Evolutionary conservation across 331 rosid species (phyloP), one percentile per base, ranked within the genome.

Genomic region (Prunus yedoensis): DNA sequence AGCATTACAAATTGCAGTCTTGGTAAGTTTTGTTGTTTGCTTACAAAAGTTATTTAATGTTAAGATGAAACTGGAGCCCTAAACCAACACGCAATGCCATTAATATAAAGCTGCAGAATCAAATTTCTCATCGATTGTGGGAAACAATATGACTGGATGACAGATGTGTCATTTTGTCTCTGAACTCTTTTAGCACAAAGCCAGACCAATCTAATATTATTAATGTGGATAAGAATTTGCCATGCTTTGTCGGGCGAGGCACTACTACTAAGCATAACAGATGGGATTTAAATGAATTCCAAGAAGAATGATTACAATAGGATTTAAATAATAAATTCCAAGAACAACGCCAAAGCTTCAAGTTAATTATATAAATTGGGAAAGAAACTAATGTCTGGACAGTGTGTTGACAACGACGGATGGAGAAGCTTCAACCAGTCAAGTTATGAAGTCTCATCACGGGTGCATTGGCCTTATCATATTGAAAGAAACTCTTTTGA

Each of bases 141-240:
- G 2, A 1, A 38, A 4, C 20, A 17, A 52, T 15, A 2, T 52
- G 54, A 66, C 71, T 12, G 21, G 10, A 56, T 20, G 21, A 23
- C 53, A 47, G 15, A 21, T 8, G 52, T 52, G 43, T 32, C 25
- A 30, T 27, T 47, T 54, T 15, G 56, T 18, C 14, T 45, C 8
- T 59, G 46, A 45, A 60, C 17, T 4, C n/a, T 73, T 73, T 73
- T 21, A 0, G 27, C 18, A 58, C 1, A 58, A 57, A 41, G 54
- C 16, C 8, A 3, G 21, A 25, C 27, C 38, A 47, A 59, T 64
- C 57, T 2, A 52, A 45, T 66, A 52, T 25, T 38, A 38, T 38
- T 64, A 57, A 35, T n/a, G 25, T 30, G 64, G 76, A 83, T 66
- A 73, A 71, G 77, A 62, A 27, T 51, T 59, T 53, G 50, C 62